Conservation (phyloP, 306 rosid genomes). For the Abrus precatorius region DNA sequence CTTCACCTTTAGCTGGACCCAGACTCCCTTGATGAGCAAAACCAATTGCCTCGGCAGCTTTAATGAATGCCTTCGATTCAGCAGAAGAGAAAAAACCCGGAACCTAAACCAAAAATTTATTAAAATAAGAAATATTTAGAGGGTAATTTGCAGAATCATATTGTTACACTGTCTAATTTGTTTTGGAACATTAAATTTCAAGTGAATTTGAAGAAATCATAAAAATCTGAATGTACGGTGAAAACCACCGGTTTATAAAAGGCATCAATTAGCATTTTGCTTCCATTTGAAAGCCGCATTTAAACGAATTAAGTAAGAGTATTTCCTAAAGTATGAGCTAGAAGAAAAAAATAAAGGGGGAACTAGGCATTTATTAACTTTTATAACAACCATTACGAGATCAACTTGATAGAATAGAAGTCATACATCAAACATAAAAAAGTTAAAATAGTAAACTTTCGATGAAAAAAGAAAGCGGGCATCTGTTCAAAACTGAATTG, state of each 20-base stretch:
- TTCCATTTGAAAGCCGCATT: not conserved
- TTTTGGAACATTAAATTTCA: slow-evolving; percentile 7
- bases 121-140: slow-evolving; percentile 27
- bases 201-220: slow-evolving; percentile 29
- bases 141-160: not conserved
- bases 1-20: slow-evolving; percentile 92
- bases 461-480: not conserved
- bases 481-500: slow-evolving; percentile 4
- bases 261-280: not conserved
- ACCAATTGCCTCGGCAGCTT: slow-evolving; percentile 76
- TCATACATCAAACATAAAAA: not conserved
- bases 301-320: not conserved
- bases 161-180: not conserved
- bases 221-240: not conserved
- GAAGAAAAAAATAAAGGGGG: not conserved
- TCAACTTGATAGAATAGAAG: not conserved
- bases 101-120: slow-evolving; percentile 61
- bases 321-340: not conserved
- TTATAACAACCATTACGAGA: slow-evolving; percentile 6
- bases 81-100: slow-evolving; percentile 69
- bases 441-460: not conserved
- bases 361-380: slow-evolving; percentile 8
- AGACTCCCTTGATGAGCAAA: slow-evolving; percentile 88
- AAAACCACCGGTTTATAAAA: not conserved
- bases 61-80: slow-evolving; percentile 82